Evolutionary conservation across 345 rosid genomes (phyloP).

Genomic region (Combretum micranthum): DNA sequence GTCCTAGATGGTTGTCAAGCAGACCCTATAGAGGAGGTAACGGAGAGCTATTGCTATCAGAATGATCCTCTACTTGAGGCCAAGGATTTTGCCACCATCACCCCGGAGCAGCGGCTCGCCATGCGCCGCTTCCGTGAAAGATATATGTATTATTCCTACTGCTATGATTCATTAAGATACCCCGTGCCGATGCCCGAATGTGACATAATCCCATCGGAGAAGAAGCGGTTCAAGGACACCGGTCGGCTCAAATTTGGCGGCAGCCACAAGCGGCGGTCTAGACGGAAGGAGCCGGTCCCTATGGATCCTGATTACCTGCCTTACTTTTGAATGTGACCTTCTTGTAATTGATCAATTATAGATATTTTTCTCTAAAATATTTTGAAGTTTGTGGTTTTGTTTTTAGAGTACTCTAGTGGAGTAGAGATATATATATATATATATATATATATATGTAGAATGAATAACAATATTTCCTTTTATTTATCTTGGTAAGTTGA

Average conservation of each 20-base stretch:
- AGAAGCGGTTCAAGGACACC: constrained; percentile 42
- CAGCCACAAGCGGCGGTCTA: constrained; percentile 30
- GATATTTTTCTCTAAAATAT: no score
- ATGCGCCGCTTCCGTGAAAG: constrained; percentile 69
- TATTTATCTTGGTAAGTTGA: no score
- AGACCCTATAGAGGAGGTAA: constrained; percentile 47
- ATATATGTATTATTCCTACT: constrained; percentile 84
- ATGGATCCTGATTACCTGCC: neutral
- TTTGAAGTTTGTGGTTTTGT: no score
- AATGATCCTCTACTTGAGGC: constrained; percentile 19
- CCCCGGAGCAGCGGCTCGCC: constrained; percentile 30
- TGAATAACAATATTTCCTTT: no score
- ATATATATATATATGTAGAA: no score
- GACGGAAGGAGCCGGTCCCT: constrained; percentile 20
- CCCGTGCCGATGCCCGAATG: constrained; percentile 58
- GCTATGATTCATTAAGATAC: constrained; percentile 61
- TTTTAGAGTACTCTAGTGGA: no score
- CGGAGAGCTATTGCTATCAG: constrained; percentile 22
- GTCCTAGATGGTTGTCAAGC: constrained; percentile 63
- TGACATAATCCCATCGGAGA: constrained; percentile 42
- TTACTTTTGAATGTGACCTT: no score
- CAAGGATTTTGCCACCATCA: constrained; percentile 37
- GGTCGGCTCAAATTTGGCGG: constrained; percentile 80
- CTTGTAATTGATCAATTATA: no score
- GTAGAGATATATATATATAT: no score